These are phyloP conservation scores for Trichoderma gracile DNA, from an alignment of 2,329 filamentous ascomycete species.

Conservation along the genomic window DNA sequence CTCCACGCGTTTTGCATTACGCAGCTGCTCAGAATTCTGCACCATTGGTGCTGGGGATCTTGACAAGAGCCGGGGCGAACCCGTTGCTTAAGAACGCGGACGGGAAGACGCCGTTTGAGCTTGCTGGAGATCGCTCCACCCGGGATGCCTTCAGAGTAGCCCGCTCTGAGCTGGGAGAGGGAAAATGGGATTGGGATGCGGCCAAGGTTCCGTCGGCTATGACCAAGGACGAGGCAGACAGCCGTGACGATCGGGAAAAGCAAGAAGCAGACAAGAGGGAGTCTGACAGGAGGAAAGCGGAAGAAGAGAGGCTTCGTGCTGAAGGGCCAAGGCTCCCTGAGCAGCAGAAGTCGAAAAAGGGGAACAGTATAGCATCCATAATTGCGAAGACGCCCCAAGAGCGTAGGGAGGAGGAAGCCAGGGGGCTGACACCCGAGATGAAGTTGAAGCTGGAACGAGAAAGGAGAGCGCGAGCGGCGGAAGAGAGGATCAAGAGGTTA, in stretches of 20 bases:
- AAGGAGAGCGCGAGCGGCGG: conserved; percentile 83
- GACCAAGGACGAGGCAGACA: conserved; percentile 69
- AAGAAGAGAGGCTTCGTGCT: conserved; percentile 69
- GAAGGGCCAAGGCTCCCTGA: conserved; percentile 62
- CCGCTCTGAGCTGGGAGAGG: conserved; percentile 77
- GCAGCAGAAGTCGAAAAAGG: conserved; percentile 50
- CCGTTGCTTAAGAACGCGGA: conserved; percentile 71
- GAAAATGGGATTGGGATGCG: conserved; percentile 73
- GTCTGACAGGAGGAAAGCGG: conserved; percentile 67
- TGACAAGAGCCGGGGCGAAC: conserved; percentile 73
- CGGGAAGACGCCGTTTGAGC: conserved; percentile 82
- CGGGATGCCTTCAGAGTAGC: conserved; percentile 91
- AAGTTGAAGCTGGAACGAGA: conserved; percentile 81
- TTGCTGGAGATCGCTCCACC: conserved; percentile 81
- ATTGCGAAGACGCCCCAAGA: conserved; percentile 75
- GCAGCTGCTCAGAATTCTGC: conserved; percentile 79
- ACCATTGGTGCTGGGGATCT: conserved; percentile 73
- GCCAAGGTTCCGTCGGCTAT: conserved; percentile 73
- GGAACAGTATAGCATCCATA: conserved; percentile 53
- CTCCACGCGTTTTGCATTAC: conserved; percentile 80
- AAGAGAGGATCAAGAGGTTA: conserved; percentile 77
- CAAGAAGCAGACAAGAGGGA: conserved; percentile 68
- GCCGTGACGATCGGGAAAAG: conserved; percentile 68
- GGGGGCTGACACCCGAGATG: conserved; percentile 87
- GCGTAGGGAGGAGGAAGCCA: conserved; percentile 76